Conservation (phyloP, 108 stramenopile genomes). For the Nitzschia putrida region DNA sequence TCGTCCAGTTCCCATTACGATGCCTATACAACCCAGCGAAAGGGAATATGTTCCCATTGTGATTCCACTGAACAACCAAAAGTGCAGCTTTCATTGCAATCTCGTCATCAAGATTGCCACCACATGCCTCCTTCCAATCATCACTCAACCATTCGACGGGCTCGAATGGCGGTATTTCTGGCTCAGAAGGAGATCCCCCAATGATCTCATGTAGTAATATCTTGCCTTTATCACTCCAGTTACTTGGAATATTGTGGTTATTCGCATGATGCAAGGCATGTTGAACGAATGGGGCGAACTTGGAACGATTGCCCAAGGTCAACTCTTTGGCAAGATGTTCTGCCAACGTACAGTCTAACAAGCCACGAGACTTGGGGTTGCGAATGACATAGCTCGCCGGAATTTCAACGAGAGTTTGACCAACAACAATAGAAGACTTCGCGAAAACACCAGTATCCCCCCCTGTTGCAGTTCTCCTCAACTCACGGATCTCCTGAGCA, state of each 20-base stretch:
- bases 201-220: not conserved
- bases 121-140: slow-evolving; percentile 32
- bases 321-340: slow-evolving; percentile 23
- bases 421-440: slow-evolving; percentile 19
- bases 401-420: slow-evolving; percentile 22
- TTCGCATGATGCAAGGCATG: slow-evolving; percentile 32
- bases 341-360: slow-evolving; percentile 25
- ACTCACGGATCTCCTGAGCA: not conserved
- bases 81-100: slow-evolving; percentile 41
- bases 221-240: not conserved
- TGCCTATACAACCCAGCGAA: slow-evolving; percentile 55
- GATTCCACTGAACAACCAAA: slow-evolving; percentile 46
- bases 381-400: slow-evolving; percentile 18
- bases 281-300: slow-evolving; percentile 61
- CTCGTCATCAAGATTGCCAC: slow-evolving; percentile 31
- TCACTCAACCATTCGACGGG: slow-evolving; percentile 1
- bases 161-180: slow-evolving; percentile 6
- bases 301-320: slow-evolving; percentile 14
- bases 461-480: not conserved
- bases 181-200: not conserved
- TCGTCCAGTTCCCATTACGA: slow-evolving; percentile 44
- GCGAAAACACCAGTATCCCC: slow-evolving; percentile 29
- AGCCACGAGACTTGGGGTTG: not conserved
- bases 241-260: not conserved
- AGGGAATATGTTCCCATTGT: slow-evolving; percentile 52